phyloP scores from a whole-genome alignment of 2,329 filamentous ascomycete species.

The Claviceps monticola region DNA sequence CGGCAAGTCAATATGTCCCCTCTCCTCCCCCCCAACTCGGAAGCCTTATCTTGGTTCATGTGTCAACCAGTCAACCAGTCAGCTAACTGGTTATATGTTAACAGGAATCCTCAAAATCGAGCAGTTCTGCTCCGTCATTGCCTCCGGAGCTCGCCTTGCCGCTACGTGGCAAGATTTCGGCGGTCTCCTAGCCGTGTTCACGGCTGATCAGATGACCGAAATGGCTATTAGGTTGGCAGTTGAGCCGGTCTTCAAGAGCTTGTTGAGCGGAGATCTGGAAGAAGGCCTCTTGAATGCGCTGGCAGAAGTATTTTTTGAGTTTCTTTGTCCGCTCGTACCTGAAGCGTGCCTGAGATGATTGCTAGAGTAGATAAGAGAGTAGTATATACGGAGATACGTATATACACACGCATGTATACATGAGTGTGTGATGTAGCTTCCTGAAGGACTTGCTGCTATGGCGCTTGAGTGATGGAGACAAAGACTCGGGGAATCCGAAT shows the following conservation, averaged over 20 bases:
- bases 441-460: no score
- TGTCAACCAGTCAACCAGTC: no score
- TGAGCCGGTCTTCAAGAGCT: background rate
- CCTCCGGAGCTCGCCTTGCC: background rate
- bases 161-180: background rate
- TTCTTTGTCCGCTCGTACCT: background rate
- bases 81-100: background rate
- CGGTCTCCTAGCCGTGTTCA: background rate
- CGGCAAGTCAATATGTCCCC: background rate
- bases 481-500: no score
- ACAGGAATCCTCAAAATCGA: background rate
- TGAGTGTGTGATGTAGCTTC: no score
- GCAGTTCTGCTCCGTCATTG: background rate
- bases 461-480: no score
- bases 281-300: background rate
- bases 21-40: background rate
- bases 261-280: background rate
- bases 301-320: background rate
- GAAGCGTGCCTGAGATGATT: no score
- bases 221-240: background rate
- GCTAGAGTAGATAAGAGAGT: no score
- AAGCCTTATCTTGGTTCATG: no score
- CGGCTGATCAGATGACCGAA: background rate
- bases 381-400: no score
- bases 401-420: no score